Percentiles rank a stretch among this genome's conserved stretches.
Conservation (phyloP, 1,139 yeast genomes). For the Geotrichum bryndzae region DNA sequence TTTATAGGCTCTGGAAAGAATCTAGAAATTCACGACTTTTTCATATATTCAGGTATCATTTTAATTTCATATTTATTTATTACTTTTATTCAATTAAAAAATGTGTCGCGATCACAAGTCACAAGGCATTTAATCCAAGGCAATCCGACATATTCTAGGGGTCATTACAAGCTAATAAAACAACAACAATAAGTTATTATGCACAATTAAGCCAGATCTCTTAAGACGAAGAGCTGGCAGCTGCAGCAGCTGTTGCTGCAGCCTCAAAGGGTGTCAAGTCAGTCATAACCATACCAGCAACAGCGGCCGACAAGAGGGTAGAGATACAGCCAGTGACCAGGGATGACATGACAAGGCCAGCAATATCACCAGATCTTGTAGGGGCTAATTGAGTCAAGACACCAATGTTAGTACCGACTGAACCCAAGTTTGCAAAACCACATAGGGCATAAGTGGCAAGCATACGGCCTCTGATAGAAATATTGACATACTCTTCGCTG, state of each 20-base stretch:
- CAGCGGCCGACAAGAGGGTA: slow-evolving; percentile 55
- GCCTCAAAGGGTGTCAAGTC: slow-evolving; percentile 35
- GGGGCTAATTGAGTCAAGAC: slow-evolving; percentile 57
- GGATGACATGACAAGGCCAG: slow-evolving; percentile 46
- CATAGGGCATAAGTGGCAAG: slow-evolving; percentile 61
- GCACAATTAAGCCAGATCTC: neutral
- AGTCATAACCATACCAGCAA: slow-evolving; percentile 63
- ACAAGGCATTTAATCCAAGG: neutral
- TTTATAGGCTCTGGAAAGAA: neutral
- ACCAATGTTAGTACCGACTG: slow-evolving; percentile 60
- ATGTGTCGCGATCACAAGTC: neutral
- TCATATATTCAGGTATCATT: neutral
- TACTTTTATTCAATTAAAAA: neutral
- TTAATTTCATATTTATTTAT: neutral
- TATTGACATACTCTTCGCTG: slow-evolving; percentile 42
- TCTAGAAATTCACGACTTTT: neutral
- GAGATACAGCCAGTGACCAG: slow-evolving; percentile 52
- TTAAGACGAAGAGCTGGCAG: neutral
- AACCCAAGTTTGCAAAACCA: slow-evolving; percentile 62
- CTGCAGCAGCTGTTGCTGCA: slow-evolving; percentile 13
- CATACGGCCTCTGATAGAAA: slow-evolving; percentile 51
- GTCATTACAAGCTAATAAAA: neutral
- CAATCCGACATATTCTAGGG: neutral
- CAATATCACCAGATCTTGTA: slow-evolving; percentile 45
- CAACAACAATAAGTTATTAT: neutral